These are phyloP conservation scores for Asterella californica DNA, from an alignment of 225 moss, liverwort and hornwort genomes.

Conservation along the genomic window DNA sequence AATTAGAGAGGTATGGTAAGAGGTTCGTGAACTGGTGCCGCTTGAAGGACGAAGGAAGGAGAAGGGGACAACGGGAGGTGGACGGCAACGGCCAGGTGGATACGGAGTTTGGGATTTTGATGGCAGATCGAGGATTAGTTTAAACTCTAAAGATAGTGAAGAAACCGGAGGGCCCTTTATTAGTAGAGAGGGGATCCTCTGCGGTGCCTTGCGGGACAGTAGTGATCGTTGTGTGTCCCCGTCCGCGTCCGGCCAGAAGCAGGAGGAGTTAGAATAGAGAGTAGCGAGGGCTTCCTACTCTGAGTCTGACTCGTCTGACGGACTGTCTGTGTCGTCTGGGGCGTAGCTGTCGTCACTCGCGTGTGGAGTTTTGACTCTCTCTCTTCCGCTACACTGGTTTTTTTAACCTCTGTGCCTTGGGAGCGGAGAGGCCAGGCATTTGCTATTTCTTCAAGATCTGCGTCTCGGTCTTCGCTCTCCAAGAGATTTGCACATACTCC, in stretches of 20 bases:
- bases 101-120: background rate
- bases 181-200: background rate
- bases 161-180: background rate
- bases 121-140: constrained; percentile 8
- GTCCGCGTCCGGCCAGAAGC: constrained; percentile 18
- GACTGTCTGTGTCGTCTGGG: background rate
- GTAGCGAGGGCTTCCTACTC: background rate
- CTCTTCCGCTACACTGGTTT: background rate
- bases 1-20: constrained; percentile 1
- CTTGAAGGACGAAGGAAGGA: constrained; percentile 6
- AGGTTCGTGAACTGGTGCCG: constrained; percentile 16
- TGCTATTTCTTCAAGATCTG: constrained; percentile 9
- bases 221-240: constrained; percentile 1
- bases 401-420: background rate
- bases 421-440: constrained; percentile 2
- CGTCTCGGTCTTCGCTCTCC: constrained; percentile 9
- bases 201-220: background rate
- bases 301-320: background rate
- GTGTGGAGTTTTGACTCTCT: constrained; percentile 18
- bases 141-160: background rate
- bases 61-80: background rate
- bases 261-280: constrained; percentile 5
- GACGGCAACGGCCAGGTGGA: background rate
- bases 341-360: constrained; percentile 24
- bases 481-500: background rate